Conservation (phyloP, 2,329 filamentous ascomycete genomes). For the Aureobasidium sp. region DNA sequence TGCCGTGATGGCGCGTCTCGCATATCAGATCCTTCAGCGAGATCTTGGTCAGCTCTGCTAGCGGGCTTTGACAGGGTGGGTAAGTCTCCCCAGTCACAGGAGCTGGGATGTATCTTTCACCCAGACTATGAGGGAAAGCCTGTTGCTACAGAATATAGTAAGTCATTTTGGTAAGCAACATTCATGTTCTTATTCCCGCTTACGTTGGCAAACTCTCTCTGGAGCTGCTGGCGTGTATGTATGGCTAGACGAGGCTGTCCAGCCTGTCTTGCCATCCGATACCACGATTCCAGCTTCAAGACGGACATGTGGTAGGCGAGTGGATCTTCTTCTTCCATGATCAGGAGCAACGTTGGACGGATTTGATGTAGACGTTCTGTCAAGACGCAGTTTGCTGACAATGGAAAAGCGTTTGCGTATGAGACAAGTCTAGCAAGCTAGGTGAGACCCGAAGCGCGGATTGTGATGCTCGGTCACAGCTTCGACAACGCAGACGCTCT, state of each 20-base stretch:
- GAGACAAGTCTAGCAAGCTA: too few relatives aligned
- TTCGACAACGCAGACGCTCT: too few relatives aligned
- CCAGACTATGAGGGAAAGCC: not conserved
- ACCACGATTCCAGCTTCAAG: not conserved
- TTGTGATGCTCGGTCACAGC: too few relatives aligned
- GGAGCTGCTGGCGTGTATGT: not conserved
- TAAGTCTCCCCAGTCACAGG: conserved; percentile 18
- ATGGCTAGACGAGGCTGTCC: not conserved
- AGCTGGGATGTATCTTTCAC: not conserved
- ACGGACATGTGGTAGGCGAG: not conserved
- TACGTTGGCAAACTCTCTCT: not conserved
- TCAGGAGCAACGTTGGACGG: not conserved
- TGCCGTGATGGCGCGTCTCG: conserved; percentile 22
- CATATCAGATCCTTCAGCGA: conserved; percentile 20
- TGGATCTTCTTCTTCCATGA: not conserved
- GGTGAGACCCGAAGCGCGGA: too few relatives aligned
- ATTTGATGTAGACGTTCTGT: not conserved
- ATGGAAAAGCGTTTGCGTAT: too few relatives aligned
- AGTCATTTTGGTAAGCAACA: not conserved
- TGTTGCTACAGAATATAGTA: not conserved
- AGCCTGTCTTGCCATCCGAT: not conserved
- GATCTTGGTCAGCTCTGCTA: conserved; percentile 20
- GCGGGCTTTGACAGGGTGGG: conserved; percentile 20
- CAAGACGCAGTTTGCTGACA: too few relatives aligned
- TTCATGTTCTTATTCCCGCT: not conserved